These are phyloP conservation scores for Acanthamoeba lenticulata DNA, from an alignment of 208 protist species.

Conservation along the genomic window DNA sequence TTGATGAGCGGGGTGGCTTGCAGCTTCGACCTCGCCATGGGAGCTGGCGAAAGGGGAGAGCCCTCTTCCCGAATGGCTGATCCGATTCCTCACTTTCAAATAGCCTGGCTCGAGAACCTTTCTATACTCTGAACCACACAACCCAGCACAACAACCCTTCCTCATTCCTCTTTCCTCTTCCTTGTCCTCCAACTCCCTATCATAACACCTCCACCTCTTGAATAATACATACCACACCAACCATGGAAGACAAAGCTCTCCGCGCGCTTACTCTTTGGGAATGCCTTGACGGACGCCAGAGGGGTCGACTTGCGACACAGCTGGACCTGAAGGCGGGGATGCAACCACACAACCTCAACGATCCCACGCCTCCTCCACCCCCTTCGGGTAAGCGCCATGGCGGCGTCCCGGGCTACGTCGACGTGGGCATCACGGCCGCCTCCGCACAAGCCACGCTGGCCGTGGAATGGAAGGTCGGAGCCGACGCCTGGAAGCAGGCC, in stretches of 20 bases:
- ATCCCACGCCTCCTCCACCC: neutral
- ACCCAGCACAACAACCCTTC: too few species aligned
- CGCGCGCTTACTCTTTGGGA: neutral
- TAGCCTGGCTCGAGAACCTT: too few species aligned
- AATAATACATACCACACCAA: neutral
- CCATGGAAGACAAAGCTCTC: neutral
- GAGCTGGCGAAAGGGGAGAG: too few species aligned
- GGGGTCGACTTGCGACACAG: neutral
- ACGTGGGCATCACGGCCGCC: neutral
- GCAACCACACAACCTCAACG: too few species aligned
- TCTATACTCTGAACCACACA: too few species aligned
- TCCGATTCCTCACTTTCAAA: too few species aligned
- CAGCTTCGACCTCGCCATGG: too few species aligned
- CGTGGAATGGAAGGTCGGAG: neutral
- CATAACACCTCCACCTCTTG: neutral
- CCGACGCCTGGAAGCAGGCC: neutral
- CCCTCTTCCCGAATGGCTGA: too few species aligned
- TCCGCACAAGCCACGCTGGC: neutral
- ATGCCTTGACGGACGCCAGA: neutral
- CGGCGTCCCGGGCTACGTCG: neutral
- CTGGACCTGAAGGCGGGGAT: neutral
- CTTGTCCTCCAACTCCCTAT: neutral
- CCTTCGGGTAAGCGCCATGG: neutral
- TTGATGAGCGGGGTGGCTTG: too few species aligned
- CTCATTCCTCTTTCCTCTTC: neutral